Base-by-base conservation (phyloP, 306 rosid genomes). In the Prunus mume region DNA sequence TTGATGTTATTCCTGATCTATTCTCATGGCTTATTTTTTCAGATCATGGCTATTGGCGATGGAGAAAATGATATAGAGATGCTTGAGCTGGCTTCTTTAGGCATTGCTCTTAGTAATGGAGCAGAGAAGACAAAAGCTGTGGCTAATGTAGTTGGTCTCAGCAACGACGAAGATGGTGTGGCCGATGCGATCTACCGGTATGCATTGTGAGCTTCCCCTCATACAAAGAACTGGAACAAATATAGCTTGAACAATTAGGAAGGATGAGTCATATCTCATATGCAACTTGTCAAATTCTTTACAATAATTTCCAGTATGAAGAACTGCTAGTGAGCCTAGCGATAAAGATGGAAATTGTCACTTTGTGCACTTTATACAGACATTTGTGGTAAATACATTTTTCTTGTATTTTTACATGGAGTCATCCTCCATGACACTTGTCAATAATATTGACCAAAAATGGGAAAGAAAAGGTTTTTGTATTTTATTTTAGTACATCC, bases 11-110 rank as follows among this genome's bases (percentile, higher is more conserved):
- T 60, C 58, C 75, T 76, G 58, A 62, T 46, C 5, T 38, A 68
- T 20, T 72, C 41, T 57, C 68, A 51, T 66, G 27, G 22, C 66
- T 73, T 72, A 17, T 74, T 34, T 46, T 71, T 34, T 67, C 65
- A 95, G 99, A 86, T 95, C 74, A 92, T 95, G 99, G 99, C 97
- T 74, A 88, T 95, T 77, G 99, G 99, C 68, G 97, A 95, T 73
- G 99, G 99, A 65, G 99, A 92, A 78, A 95, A 95, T 82, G 99
- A 95, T 51, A 55, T 88, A 2, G 97, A 95, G 87, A 92, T 95
- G 99, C 92, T 95, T n/a, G 86, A 88, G 86, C 81, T 95, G 81
- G 97, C 97, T 81, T 86, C 96, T 79, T 83, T 92, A 24, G 96
- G 99, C 79, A 20, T 95, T 17, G 95, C 97, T 72, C 91, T 95